These are phyloP conservation scores for Teunomyces kruisii DNA, from an alignment of 805 yeast species.

Conservation along the genomic window DNA sequence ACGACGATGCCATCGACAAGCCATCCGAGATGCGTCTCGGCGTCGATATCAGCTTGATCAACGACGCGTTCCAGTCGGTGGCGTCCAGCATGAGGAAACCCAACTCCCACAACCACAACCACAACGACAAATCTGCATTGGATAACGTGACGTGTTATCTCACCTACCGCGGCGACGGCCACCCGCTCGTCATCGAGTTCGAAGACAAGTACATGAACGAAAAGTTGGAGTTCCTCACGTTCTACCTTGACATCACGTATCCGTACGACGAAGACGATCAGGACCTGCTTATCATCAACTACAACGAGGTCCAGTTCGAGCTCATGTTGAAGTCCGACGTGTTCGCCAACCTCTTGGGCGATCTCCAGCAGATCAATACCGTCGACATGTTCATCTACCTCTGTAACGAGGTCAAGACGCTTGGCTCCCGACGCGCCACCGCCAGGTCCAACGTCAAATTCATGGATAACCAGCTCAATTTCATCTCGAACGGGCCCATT, in stretches of 20 bases:
- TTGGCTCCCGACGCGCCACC: conserved; percentile 7
- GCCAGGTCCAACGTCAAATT: conserved; percentile 6
- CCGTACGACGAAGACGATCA: conserved; percentile 23
- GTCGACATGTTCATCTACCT: conserved; percentile 31
- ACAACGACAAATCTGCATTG: conserved; percentile 17
- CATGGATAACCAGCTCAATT: conserved; percentile 41
- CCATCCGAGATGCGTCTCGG: conserved; percentile 24
- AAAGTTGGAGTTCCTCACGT: conserved; percentile 41
- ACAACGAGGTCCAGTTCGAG: conserved; percentile 32
- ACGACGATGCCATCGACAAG: neutral
- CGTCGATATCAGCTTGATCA: conserved; percentile 34
- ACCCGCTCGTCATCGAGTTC: conserved; percentile 39
- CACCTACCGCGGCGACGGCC: conserved; percentile 39
- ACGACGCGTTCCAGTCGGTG: conserved; percentile 37
- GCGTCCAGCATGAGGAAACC: conserved; percentile 14
- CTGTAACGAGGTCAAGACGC: conserved; percentile 18
- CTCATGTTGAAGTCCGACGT: conserved; percentile 40
- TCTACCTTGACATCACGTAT: conserved; percentile 25
- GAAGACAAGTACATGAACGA: conserved; percentile 42
- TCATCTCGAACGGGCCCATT: conserved; percentile 71
- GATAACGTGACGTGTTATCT: conserved; percentile 35
- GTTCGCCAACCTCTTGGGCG: conserved; percentile 34
- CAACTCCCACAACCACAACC: neutral
- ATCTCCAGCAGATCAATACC: conserved; percentile 36
- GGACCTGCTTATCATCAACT: conserved; percentile 24